A percentile compares a stretch with the other conserved stretches of the same genome.
Conservation (phyloP, 129 eudicot genomes). For the Chrysanthemum lavandulifolium region DNA sequence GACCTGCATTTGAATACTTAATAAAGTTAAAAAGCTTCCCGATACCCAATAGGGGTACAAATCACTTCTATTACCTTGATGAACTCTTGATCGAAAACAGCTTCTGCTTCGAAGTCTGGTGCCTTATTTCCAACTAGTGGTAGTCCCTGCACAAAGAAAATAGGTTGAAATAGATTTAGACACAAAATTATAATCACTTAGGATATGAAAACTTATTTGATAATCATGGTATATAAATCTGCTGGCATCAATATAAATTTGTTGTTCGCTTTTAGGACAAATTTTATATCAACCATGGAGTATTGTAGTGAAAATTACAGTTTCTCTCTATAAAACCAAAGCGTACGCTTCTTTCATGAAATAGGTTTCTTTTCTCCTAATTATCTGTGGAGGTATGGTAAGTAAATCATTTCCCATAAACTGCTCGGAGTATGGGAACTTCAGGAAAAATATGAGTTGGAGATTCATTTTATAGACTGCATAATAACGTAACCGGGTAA, state of each 20-base stretch:
- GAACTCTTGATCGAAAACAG: slow-evolving; percentile 84
- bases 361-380: not conserved
- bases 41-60: not conserved
- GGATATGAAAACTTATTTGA: no score
- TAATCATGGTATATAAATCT: no score
- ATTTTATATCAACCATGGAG: no score
- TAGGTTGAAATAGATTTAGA: not conserved
- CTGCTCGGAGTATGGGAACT: not conserved
- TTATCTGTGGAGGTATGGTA: no score
- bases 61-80: slow-evolving; percentile 45
- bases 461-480: not conserved
- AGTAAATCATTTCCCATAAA: not conserved
- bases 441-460: no score
- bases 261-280: no score
- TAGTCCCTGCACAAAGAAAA: slow-evolving; percentile 28
- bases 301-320: not conserved
- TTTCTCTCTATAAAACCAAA: not conserved
- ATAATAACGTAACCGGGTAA: not conserved
- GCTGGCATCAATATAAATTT: no score
- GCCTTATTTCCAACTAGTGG: slow-evolving; percentile 76
- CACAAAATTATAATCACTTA: not conserved
- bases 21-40: not conserved
- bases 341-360: not conserved
- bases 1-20: slow-evolving; percentile 53
- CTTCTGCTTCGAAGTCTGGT: slow-evolving; percentile 78